Evolutionary conservation across 805 yeast genomes (phyloP).

Genomic region (Ogataea trehaloabstinens): DNA sequence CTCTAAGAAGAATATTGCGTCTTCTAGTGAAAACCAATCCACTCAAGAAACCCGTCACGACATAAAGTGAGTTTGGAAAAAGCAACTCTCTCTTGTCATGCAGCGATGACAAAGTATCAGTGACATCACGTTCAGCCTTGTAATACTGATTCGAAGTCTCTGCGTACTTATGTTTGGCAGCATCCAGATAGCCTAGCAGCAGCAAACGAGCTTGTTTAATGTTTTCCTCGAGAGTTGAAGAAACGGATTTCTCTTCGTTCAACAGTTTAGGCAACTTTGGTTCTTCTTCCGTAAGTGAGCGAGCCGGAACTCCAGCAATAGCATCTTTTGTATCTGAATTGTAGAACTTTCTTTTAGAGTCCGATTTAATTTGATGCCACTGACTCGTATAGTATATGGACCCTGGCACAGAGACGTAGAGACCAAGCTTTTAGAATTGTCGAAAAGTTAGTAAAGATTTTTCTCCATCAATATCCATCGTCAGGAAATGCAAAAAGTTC

Average conservation of each 20-base stretch:
- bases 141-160: constrained; percentile 49
- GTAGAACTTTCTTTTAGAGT: constrained; percentile 30
- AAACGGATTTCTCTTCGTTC: constrained; percentile 10
- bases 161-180: constrained; percentile 41
- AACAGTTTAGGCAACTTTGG: constrained; percentile 19
- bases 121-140: constrained; percentile 59
- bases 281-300: constrained; percentile 7
- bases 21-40: constrained; percentile 76
- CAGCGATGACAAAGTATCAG: constrained; percentile 59
- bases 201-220: constrained; percentile 49
- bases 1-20: constrained; percentile 53
- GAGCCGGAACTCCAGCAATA: constrained; percentile 6
- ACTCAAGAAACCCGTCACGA: constrained; percentile 63
- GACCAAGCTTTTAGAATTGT: constrained; percentile 8
- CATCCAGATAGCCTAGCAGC: constrained; percentile 32
- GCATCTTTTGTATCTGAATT: constrained; percentile 14
- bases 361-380: constrained; percentile 12
- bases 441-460: no score
- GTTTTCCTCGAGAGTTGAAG: constrained; percentile 42
- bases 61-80: constrained; percentile 68
- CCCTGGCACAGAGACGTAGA: constrained; percentile 10
- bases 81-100: constrained; percentile 66
- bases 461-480: no score
- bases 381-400: constrained; percentile 3
- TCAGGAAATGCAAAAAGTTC: no score